Evolutionary conservation across 2,329 filamentous ascomycete genomes (phyloP).

Genomic region (Neophaeococcomyces mojaviensis): DNA sequence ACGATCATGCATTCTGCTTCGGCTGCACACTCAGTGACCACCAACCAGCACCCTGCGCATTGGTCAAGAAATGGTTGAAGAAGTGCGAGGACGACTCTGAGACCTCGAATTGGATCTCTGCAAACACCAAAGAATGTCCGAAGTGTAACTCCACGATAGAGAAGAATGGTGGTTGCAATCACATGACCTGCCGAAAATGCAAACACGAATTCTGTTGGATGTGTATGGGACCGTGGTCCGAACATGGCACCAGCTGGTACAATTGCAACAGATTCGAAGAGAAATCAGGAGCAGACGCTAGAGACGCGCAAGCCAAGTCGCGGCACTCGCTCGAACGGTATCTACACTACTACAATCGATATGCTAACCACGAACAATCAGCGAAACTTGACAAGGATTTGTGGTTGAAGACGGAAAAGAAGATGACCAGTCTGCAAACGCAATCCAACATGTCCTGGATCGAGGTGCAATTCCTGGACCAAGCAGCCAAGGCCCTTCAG

Average conservation of each 20-base stretch:
- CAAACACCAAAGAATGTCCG: conserved; percentile 96
- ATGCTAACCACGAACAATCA: conserved; percentile 97
- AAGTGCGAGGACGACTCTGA: conserved; percentile 98
- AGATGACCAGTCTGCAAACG: conserved; percentile 94
- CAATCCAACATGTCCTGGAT: conserved; percentile 98
- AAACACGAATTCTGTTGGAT: conserved; percentile 99
- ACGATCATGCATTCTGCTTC: conserved; percentile 87
- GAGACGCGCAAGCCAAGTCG: conserved; percentile 86
- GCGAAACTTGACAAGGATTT: conserved; percentile 95
- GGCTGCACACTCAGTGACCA: conserved; percentile 86
- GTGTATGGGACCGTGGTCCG: conserved; percentile 98
- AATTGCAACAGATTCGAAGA: conserved; percentile 98
- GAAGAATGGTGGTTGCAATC: conserved; percentile 96
- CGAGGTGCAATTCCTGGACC: conserved; percentile 93
- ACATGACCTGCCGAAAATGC: conserved; percentile 96
- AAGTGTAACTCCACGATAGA: conserved; percentile 96
- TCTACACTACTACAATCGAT: conserved; percentile 97
- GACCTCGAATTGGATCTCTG: conserved; percentile 98
- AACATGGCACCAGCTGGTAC: conserved; percentile 98
- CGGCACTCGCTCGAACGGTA: conserved; percentile 91
- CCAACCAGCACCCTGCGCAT: conserved; percentile 80
- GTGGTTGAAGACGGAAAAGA: conserved; percentile 93
- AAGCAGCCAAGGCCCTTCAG: conserved; percentile 86
- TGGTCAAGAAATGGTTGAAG: conserved; percentile 94
- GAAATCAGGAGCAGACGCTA: conserved; percentile 82